Evolutionary conservation across 23 red algal species (phyloP), one percentile per base, ranked within the genome.

Genomic region (Gracilaria gracilis): DNA sequence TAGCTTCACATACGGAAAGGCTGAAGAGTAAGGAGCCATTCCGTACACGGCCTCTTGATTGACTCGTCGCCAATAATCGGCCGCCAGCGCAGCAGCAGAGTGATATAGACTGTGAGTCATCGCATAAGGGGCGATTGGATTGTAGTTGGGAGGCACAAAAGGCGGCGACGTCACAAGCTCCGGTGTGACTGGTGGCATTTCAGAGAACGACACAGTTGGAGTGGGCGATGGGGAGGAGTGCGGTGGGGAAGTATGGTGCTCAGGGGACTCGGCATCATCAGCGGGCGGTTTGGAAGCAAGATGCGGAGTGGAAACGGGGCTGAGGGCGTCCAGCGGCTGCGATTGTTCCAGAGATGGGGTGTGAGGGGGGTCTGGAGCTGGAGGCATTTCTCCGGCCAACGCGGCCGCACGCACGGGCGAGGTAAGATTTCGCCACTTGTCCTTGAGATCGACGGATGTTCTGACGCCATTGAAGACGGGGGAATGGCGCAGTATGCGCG

Each of bases 361-460:
- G 38, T 11, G 5, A 13, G 72, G 72, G 20, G 46, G 40, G 21
- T 77, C 40, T 34, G 72, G 40, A 46, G 21, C 23, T 6, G 72
- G 39, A 0, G 42, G n/a, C 7, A 20, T 31, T 23, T 77, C 72
- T 15, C 72, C 84, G 42, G 84, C 84, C 11, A 88, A 32, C 2
- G 67, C 84, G 32, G 84, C 84, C 9, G 84, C 84, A 24, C 84
- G 67, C 16, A 88, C 71, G 65, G 84, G 84, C 14, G 84, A 88
- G 47, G 84, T 88, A 16, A 91, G 75, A 67, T 91, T 91, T 6
- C 87, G 87, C 87, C 87, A 91, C 61, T 91, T 91, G 57, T 91
- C 87, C 76, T 91, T 91, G 14, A 91, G 76, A 71, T 91, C 87
- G 66, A 91, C 76, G 33, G 59, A 70, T 24, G 87, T 91, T 12